Conservation (phyloP, 306 rosid genomes). For the Lathyrus oleraceus region DNA sequence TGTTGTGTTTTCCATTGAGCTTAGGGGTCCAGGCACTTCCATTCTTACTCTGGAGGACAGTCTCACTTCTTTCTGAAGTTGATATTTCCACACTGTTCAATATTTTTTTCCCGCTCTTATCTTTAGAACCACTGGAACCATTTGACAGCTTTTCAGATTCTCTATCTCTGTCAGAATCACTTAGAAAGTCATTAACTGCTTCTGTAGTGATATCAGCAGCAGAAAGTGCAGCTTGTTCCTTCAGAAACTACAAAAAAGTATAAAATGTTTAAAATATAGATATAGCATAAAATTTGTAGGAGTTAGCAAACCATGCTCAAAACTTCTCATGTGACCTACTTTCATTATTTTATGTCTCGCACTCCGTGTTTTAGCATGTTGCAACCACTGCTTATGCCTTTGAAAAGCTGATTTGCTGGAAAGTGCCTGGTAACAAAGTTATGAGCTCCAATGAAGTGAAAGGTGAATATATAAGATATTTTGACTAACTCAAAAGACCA, state of each 20-base stretch:
- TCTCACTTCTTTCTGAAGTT: conserved; percentile 49
- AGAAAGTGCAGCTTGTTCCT: conserved; percentile 91
- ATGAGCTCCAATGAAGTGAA: conserved; percentile 38
- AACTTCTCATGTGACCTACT: conserved; percentile 49
- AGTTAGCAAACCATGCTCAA: conserved; percentile 22
- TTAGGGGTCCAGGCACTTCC: conserved; percentile 70
- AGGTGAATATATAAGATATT: conserved; percentile 11
- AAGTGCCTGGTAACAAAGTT: conserved; percentile 68
- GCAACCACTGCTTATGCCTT: conserved; percentile 98
- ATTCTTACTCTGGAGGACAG: conserved; percentile 45
- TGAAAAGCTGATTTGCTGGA: conserved; percentile 96
- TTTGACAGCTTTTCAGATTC: conserved; percentile 62
- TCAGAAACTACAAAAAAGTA: conserved; percentile 69
- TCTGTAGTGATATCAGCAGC: conserved; percentile 92
- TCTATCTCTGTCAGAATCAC: conserved; percentile 76
- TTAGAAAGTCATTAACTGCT: conserved; percentile 65
- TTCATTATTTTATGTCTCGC: conserved; percentile 99
- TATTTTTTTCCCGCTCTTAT: conserved; percentile 51
- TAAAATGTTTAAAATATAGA: conserved; percentile 28
- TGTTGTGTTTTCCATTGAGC: conserved; percentile 87
- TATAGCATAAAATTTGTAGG: conserved; percentile 19
- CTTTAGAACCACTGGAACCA: conserved; percentile 52
- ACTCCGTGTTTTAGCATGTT: conserved; percentile 97
- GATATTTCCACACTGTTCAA: conserved; percentile 55
- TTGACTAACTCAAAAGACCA: neutral